Conservation (phyloP, 2,329 filamentous ascomycete genomes). For the Pseudophaeomoniella oleicola region DNA sequence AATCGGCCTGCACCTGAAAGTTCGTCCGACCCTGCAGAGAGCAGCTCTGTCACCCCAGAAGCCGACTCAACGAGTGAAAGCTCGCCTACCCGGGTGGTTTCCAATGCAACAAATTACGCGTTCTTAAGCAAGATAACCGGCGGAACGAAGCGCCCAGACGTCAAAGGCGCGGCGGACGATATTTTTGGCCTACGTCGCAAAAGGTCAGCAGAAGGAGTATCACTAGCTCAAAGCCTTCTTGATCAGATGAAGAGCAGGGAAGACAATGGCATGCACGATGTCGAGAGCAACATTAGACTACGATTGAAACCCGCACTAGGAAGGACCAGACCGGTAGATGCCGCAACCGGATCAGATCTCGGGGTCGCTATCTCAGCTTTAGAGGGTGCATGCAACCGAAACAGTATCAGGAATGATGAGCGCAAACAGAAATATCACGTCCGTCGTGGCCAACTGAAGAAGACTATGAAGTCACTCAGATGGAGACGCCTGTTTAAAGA, state of each 20-base stretch:
- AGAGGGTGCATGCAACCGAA: constrained; percentile 14
- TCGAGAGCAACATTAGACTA: constrained; percentile 5
- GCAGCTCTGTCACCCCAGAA: too few species aligned
- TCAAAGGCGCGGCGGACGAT: neutral
- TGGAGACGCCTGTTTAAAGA: constrained; percentile 30
- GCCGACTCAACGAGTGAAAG: too few species aligned
- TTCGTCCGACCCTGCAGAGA: too few species aligned
- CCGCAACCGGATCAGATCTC: constrained; percentile 10
- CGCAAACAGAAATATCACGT: constrained; percentile 25
- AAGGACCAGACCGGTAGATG: constrained; percentile 10
- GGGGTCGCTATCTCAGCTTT: constrained; percentile 11
- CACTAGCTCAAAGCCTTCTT: neutral
- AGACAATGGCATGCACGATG: constrained; percentile 2
- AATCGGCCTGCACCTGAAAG: too few species aligned
- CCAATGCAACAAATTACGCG: neutral
- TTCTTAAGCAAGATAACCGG: neutral
- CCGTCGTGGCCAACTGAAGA: constrained; percentile 24
- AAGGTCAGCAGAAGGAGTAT: neutral
- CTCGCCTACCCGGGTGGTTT: too few species aligned
- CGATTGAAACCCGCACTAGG: constrained; percentile 14
- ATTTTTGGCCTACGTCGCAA: neutral
- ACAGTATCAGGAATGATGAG: constrained; percentile 18
- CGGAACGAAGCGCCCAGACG: too few species aligned
- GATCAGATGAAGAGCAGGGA: neutral
- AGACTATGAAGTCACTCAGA: constrained; percentile 21